phyloP scores from a whole-genome alignment of 2,329 filamentous ascomycete genomes.

The Hypoxylon sp. region DNA sequence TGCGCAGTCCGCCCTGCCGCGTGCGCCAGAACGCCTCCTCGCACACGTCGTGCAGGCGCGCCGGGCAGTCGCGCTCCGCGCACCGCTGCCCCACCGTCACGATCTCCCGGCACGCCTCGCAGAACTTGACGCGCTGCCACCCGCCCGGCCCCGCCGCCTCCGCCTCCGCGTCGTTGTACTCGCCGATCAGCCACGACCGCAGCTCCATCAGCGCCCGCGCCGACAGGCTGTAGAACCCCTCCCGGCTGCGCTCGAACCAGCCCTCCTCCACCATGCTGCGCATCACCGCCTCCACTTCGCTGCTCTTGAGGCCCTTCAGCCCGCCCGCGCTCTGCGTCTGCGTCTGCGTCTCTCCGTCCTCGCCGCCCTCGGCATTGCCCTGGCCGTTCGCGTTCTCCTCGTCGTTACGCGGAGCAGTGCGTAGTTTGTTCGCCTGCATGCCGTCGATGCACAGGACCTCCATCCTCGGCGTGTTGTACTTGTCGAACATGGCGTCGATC shows the following conservation, averaged over 20 bases:
- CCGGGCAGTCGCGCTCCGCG: slow-evolving; percentile 72
- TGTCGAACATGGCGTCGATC: slow-evolving; percentile 92
- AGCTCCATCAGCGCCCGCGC: slow-evolving; percentile 88
- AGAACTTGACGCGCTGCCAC: slow-evolving; percentile 84
- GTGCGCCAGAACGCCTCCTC: slow-evolving; percentile 78
- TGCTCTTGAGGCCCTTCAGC: slow-evolving; percentile 74
- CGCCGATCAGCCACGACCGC: slow-evolving; percentile 83
- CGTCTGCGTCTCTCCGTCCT: slow-evolving; percentile 50
- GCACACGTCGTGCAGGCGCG: slow-evolving; percentile 83
- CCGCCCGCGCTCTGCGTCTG: slow-evolving; percentile 56
- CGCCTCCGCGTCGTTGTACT: slow-evolving; percentile 82
- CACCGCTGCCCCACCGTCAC: slow-evolving; percentile 88
- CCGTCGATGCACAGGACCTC: slow-evolving; percentile 86
- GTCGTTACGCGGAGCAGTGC: slow-evolving; percentile 60
- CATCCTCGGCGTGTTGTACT: slow-evolving; percentile 80
- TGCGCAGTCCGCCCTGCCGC: slow-evolving; percentile 67
- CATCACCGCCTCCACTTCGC: slow-evolving; percentile 81
- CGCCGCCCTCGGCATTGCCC: slow-evolving; percentile 51
- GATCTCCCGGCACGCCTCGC: slow-evolving; percentile 89
- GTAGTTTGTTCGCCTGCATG: slow-evolving; percentile 81
- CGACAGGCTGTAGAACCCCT: slow-evolving; percentile 80
- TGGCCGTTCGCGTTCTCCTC: slow-evolving; percentile 42
- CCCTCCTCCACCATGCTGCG: slow-evolving; percentile 78
- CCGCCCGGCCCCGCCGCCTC: slow-evolving; percentile 70
- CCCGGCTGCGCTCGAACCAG: slow-evolving; percentile 83